These are phyloP conservation scores for Colletotrichum sp. DNA, from an alignment of 2,329 filamentous ascomycete species.

Conservation along the genomic window DNA sequence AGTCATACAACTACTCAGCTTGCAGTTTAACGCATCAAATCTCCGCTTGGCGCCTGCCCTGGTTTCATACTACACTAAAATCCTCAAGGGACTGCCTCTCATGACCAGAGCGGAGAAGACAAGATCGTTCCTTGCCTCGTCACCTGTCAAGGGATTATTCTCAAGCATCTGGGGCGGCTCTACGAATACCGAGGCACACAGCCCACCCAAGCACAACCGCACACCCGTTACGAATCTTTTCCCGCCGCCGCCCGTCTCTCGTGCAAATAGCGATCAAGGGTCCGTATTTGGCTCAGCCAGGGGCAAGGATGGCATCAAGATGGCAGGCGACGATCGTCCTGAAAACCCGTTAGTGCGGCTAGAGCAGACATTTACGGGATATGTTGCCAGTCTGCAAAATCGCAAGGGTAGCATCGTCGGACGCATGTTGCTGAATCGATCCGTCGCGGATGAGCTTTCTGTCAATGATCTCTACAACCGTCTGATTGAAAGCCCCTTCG, in stretches of 20 bases:
- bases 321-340: constrained; percentile 56
- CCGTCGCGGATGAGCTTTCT: constrained; percentile 74
- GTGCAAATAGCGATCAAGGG: constrained; percentile 50
- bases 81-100: constrained; percentile 72
- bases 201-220: constrained; percentile 43
- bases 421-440: constrained; percentile 73
- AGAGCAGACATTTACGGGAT: constrained; percentile 85
- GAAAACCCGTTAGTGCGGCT: constrained; percentile 74
- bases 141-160: constrained; percentile 82
- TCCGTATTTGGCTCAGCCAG: constrained; percentile 62
- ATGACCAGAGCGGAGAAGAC: constrained; percentile 68
- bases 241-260: constrained; percentile 38
- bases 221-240: constrained; percentile 42
- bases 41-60: constrained; percentile 68
- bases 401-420: constrained; percentile 88
- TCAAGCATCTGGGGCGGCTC: constrained; percentile 78
- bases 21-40: constrained; percentile 73
- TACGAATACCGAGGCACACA: constrained; percentile 46
- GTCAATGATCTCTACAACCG: constrained; percentile 93
- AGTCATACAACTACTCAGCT: constrained; percentile 77
- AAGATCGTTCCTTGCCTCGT: constrained; percentile 76
- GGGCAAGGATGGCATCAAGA: constrained; percentile 49
- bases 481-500: constrained; percentile 82
- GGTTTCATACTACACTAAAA: constrained; percentile 79
- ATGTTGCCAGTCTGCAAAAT: constrained; percentile 80